phyloP scores from a whole-genome alignment of 306 rosid species.

The Astragalus glycyphyllos region DNA sequence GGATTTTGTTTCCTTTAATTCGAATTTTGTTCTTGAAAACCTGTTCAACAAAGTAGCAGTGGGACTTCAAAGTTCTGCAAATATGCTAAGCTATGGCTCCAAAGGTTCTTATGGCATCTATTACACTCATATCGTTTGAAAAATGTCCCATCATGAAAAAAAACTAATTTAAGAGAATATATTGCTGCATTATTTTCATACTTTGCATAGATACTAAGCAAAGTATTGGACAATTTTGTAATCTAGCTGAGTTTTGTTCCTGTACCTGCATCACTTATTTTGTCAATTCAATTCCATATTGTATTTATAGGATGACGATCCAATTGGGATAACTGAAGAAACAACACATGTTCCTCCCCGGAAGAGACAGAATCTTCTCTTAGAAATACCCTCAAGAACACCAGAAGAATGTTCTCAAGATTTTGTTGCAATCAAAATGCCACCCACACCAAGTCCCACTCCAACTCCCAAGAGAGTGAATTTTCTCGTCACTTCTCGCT shows the following conservation, averaged over 20 bases:
- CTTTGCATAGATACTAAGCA: not conserved
- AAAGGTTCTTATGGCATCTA: too few relatives aligned
- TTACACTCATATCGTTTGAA: too few relatives aligned
- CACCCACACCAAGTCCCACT: slow-evolving; percentile 79
- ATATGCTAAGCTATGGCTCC: too few relatives aligned
- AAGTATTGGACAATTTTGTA: not conserved
- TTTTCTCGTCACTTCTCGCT: slow-evolving; percentile 64
- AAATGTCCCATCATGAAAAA: not conserved
- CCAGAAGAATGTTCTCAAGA: slow-evolving; percentile 59
- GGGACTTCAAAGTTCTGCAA: too few relatives aligned
- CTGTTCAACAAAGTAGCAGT: not conserved
- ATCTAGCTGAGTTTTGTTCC: slow-evolving; percentile 17
- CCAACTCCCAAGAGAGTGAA: slow-evolving; percentile 94
- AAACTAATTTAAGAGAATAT: not conserved
- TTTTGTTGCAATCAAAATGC: slow-evolving; percentile 72
- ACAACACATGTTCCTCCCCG: slow-evolving; percentile 60
- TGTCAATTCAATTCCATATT: slow-evolving; percentile 22
- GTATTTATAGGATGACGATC: slow-evolving; percentile 60
- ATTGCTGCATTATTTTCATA: slow-evolving; percentile 17
- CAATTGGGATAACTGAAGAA: slow-evolving; percentile 68
- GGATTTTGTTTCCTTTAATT: not conserved
- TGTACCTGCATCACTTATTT: slow-evolving; percentile 8
- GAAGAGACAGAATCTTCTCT: slow-evolving; percentile 76
- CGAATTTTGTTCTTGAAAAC: not conserved
- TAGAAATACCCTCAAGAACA: slow-evolving; percentile 83